Evolutionary conservation across 2,329 filamentous ascomycete genomes (phyloP), one percentile per base, ranked within the genome.

Genomic region (Annulohypoxylon truncatum): DNA sequence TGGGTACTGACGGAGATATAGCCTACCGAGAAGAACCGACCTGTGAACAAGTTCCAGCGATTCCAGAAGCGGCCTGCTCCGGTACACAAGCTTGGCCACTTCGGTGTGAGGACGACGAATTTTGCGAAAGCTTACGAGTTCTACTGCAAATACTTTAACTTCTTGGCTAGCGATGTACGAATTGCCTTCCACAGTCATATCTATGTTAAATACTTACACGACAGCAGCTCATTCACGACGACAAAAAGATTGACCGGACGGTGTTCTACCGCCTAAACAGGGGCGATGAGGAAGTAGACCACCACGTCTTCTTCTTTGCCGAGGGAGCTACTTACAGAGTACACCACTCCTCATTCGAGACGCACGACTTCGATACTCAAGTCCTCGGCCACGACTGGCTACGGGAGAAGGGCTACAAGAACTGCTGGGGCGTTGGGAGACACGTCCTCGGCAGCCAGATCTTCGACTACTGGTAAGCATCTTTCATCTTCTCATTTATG

Each of bases 361-460:
- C 90, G 3, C 86, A 90, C 71, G 89, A 92, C 75, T 91, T 90
- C 71, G 90, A 93, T 74, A 86, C 87, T 3, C 90, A 92, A 80
- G 82, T 87, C 29, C 80, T 92, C 2, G 90, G 90, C 1, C 90
- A 93, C 77, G 85, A 90, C 72, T 92, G 89, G 87, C 79, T 93
- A 66, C 81, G 81, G 1, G 79, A 86, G 67, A 86, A 88, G 75
- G 87, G 86, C 1, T 90, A 90, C 74, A 83, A 83, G 72, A 85
- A 83, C 71, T 89, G 89, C 67, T 93, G 90, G 90, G 90, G 90
- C 1, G 86, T 93, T 0, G 90, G 90, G 0, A 78, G 90, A 55
- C 90, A 92, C 79, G 84, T 92, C 20, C 82, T 92, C 71, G 90
- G 90, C 3, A 88, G 84, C 67, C 90, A 92, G 78, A 87, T 92